phyloP scores from a whole-genome alignment of 192 early-diverging fungal species.

The Obelidium mucronatum region DNA sequence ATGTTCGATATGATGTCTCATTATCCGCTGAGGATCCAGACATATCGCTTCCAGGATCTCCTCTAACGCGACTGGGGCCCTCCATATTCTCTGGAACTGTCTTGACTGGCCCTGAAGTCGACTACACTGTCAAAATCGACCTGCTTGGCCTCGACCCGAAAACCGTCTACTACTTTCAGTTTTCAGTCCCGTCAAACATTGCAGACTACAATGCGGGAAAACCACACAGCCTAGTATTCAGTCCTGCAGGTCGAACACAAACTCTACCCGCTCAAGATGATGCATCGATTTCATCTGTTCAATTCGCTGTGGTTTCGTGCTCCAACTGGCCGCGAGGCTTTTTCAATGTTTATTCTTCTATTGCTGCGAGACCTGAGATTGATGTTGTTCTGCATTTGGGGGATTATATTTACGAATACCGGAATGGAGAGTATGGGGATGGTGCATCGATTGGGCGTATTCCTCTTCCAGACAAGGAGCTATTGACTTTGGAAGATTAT shows the following conservation, averaged over 20 bases:
- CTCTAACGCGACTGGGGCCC: constrained; percentile 14
- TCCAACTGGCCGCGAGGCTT: constrained; percentile 45
- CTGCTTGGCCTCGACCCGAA: constrained; percentile 40
- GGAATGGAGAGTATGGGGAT: constrained; percentile 46
- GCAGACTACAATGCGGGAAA: not conserved
- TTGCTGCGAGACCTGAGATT: constrained; percentile 36
- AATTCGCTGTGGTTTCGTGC: constrained; percentile 50
- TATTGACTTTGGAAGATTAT: constrained; percentile 44
- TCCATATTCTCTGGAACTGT: constrained; percentile 34
- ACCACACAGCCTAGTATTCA: not conserved
- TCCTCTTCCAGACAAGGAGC: constrained; percentile 39
- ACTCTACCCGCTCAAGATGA: constrained; percentile 44
- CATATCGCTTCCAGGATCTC: constrained; percentile 6
- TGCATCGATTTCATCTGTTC: constrained; percentile 17
- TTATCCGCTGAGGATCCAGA: constrained; percentile 13
- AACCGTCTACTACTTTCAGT: constrained; percentile 46
- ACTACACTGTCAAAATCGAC: constrained; percentile 54
- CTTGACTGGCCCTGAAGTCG: constrained; percentile 40
- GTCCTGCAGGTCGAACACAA: constrained; percentile 42
- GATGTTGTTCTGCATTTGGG: constrained; percentile 53
- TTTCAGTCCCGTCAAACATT: constrained; percentile 6
- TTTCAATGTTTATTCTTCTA: constrained; percentile 49
- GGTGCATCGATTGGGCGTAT: constrained; percentile 39
- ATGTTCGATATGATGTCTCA: constrained; percentile 35
- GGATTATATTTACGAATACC: constrained; percentile 55